These are phyloP conservation scores for Heterobasidion annosum DNA, from an alignment of 1,284 basidiomycete genomes.

Conservation along the genomic window DNA sequence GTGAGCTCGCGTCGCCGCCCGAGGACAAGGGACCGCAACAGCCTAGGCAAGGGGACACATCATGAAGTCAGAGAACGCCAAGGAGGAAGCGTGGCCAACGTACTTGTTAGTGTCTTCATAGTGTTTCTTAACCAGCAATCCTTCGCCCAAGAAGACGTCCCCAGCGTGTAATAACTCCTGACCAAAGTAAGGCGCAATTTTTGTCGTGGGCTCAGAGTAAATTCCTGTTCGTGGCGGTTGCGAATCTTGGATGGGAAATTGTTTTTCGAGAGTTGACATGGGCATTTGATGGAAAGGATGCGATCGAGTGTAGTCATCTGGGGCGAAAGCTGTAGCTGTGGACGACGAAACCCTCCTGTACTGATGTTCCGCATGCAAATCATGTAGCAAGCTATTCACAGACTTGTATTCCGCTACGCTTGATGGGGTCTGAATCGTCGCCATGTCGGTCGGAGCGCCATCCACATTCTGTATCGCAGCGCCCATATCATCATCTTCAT, in stretches of 20 bases:
- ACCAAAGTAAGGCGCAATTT: neutral
- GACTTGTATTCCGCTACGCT: constrained; percentile 35
- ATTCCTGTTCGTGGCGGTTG: neutral
- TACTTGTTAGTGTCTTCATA: constrained; percentile 2
- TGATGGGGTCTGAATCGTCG: neutral
- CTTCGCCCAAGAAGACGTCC: neutral
- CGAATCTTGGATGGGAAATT: neutral
- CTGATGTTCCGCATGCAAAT: constrained; percentile 57
- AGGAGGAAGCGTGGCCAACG: neutral
- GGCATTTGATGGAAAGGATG: neutral
- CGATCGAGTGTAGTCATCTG: neutral
- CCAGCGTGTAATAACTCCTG: neutral
- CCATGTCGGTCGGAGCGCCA: constrained; percentile 5
- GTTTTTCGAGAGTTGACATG: neutral
- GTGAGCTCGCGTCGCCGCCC: neutral
- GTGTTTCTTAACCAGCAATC: constrained; percentile 1
- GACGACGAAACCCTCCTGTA: constrained; percentile 33
- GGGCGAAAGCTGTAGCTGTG: neutral
- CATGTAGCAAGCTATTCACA: constrained; percentile 54
- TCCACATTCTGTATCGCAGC: neutral
- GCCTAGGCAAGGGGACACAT: neutral
- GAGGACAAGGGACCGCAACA: neutral
- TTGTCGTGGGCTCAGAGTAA: neutral
- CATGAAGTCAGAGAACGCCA: neutral
- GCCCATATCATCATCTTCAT: constrained; percentile 19